These are phyloP conservation scores for Trifolium fragiferum DNA, from an alignment of 306 rosid genomes.

Conservation along the genomic window DNA sequence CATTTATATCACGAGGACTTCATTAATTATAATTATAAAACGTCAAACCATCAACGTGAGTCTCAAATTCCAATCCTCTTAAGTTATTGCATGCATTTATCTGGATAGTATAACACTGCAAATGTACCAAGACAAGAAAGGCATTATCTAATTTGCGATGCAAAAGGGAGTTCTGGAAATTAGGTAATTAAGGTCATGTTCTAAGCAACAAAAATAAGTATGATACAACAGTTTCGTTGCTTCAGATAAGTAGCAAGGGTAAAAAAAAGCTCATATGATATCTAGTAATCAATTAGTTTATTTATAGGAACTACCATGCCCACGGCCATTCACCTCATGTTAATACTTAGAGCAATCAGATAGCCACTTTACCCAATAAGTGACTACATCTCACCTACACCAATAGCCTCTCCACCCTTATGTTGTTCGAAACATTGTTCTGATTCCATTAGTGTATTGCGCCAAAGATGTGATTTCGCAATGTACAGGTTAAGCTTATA, in stretches of 20 bases:
- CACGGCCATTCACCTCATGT: neutral
- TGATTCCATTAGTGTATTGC: neutral
- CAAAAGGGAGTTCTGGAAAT: conserved; percentile 11
- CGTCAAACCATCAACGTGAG: conserved; percentile 26
- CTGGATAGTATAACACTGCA: neutral
- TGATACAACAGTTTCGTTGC: conserved; percentile 4
- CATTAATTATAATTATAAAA: neutral
- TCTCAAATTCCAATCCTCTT: conserved; percentile 2
- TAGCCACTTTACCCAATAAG: too few relatives aligned
- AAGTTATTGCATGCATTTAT: conserved; percentile 7
- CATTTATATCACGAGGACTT: conserved; percentile 9
- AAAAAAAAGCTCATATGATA: neutral
- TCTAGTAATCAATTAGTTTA: neutral
- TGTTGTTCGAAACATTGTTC: neutral
- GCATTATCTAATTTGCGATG: conserved; percentile 2
- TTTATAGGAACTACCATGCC: conserved; percentile 8
- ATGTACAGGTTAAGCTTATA: neutral
- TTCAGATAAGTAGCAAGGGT: conserved; percentile 4
- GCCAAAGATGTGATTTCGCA: neutral
- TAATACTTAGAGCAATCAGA: too few relatives aligned
- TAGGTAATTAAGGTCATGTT: neutral
- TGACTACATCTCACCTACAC: conserved; percentile 10
- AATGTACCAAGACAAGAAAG: neutral
- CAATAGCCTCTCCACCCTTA: neutral
- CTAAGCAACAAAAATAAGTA: conserved; percentile 18